A percentile compares a stretch with the other conserved stretches of the same genome.
phyloP scores from a whole-genome alignment of 257 asterid genomes.

The Nicotiana knightiana region DNA sequence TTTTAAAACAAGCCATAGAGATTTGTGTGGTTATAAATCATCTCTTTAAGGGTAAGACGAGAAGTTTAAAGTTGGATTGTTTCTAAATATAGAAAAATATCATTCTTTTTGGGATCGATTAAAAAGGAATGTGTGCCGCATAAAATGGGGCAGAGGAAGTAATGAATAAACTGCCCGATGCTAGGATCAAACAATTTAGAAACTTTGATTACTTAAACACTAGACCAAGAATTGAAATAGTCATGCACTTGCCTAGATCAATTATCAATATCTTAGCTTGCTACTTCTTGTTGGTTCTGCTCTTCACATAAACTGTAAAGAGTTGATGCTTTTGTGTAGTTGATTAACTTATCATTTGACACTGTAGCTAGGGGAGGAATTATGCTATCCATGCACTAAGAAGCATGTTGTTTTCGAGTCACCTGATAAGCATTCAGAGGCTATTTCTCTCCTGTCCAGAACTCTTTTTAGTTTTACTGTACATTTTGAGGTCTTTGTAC shows the following conservation, averaged over 20 bases:
- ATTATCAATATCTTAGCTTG: neutral
- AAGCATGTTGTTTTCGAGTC: neutral
- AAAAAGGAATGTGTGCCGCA: too few relatives aligned
- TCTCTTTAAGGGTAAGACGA: too few relatives aligned
- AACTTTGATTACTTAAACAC: neutral
- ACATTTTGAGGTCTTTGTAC: neutral
- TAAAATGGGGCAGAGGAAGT: too few relatives aligned
- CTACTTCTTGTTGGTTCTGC: neutral
- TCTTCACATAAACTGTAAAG: neutral
- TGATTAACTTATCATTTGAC: neutral
- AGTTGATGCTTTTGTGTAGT: neutral
- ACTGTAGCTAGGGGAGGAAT: neutral
- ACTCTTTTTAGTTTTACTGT: neutral
- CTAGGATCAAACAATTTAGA: neutral
- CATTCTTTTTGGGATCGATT: too few relatives aligned
- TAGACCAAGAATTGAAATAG: neutral
- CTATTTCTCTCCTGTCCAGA: neutral
- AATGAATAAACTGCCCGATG: neutral
- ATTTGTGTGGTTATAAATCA: too few relatives aligned
- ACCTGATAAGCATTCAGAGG: neutral
- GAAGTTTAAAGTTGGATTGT: too few relatives aligned
- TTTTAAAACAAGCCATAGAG: too few relatives aligned
- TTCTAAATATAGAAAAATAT: too few relatives aligned
- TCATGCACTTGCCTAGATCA: neutral
- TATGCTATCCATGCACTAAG: neutral